These are phyloP conservation scores for Apiotrichum mycotoxinovorans DNA, from an alignment of 1,284 basidiomycete genomes.

Conservation along the genomic window DNA sequence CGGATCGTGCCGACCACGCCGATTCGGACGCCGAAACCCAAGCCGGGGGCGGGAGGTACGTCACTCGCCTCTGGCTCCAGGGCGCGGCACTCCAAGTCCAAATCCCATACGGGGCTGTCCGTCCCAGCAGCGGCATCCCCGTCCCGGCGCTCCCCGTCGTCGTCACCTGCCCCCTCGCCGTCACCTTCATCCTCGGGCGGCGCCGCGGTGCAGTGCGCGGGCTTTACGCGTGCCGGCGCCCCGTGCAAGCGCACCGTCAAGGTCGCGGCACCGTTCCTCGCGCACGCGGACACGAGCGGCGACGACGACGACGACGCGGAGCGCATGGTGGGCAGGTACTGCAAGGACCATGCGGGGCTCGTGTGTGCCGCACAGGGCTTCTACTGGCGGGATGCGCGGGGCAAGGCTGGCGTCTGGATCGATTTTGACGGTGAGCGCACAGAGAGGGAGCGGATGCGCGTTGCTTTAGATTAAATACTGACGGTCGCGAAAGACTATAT, in stretches of 20 bases:
- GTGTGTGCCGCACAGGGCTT: slow-evolving; percentile 45
- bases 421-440: slow-evolving; percentile 38
- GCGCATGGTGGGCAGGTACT: slow-evolving; percentile 37
- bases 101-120: background rate
- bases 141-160: background rate
- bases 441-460: background rate
- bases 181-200: background rate
- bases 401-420: slow-evolving; percentile 34
- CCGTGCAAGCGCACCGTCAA: slow-evolving; percentile 47
- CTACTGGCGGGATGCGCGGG: slow-evolving; percentile 33
- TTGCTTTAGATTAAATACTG: too few relatives aligned
- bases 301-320: slow-evolving; percentile 13
- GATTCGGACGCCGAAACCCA: background rate
- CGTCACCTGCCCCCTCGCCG: background rate
- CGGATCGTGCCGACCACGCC: background rate
- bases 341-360: slow-evolving; percentile 48
- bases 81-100: background rate
- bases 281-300: slow-evolving; percentile 13
- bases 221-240: slow-evolving; percentile 43
- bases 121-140: background rate
- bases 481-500: slow-evolving; percentile 35
- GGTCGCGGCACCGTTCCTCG: slow-evolving; percentile 32
- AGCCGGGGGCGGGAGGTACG: background rate
- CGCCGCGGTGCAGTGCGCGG: slow-evolving; percentile 36
- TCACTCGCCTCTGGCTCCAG: too few relatives aligned